These are phyloP conservation scores for Mortierella hygrophila DNA, from an alignment of 192 early-diverging fungal species.

Conservation along the genomic window DNA sequence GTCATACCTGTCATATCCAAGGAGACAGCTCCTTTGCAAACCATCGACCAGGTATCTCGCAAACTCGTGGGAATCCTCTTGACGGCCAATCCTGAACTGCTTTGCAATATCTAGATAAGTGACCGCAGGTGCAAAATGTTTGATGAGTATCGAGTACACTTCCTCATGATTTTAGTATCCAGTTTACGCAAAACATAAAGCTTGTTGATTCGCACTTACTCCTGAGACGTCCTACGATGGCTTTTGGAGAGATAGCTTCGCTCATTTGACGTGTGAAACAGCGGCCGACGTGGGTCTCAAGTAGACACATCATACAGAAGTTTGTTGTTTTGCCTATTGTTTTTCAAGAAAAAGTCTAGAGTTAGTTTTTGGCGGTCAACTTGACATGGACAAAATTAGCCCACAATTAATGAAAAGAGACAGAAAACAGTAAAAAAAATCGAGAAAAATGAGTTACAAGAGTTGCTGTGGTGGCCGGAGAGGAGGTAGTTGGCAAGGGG, in stretches of 20 bases:
- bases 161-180: no score
- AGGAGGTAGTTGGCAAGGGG: constrained; percentile 78
- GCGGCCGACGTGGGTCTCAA: constrained; percentile 75
- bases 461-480: constrained; percentile 65
- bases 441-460: constrained; percentile 61
- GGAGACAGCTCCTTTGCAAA: constrained; percentile 42
- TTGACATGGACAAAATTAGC: not conserved
- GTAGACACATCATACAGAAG: constrained; percentile 81
- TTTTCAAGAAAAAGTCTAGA: not conserved
- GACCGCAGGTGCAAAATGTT: not conserved
- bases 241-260: constrained; percentile 72
- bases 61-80: constrained; percentile 95
- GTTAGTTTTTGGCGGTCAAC: not conserved
- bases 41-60: constrained; percentile 61
- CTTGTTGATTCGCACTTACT: constrained; percentile 48
- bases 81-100: constrained; percentile 81
- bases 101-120: constrained; percentile 71
- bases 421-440: not conserved
- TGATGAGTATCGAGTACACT: not conserved
- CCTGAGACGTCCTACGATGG: constrained; percentile 74
- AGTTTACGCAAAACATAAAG: not conserved
- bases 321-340: constrained; percentile 60
- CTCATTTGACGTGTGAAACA: constrained; percentile 63
- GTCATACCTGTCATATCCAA: constrained; percentile 41
- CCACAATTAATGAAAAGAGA: not conserved